Conservation (phyloP, 441 rosid species). For the Euphorbia schlechtendalii region DNA sequence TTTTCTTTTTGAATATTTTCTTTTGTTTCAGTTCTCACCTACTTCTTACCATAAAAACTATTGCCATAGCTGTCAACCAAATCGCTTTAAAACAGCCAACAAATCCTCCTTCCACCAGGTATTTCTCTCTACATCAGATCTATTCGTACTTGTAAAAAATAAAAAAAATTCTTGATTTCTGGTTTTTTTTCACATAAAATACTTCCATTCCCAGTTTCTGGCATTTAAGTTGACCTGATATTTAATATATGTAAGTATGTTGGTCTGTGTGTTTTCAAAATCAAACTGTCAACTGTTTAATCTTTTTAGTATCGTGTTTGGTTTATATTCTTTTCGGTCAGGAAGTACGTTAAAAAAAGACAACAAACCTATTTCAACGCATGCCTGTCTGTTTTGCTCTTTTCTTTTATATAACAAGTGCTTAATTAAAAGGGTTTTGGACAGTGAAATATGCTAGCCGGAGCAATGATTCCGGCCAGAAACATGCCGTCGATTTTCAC, state of each 20-base stretch:
- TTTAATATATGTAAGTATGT: too few relatives aligned
- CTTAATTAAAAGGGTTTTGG: constrained; percentile 14
- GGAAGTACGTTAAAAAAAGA: too few relatives aligned
- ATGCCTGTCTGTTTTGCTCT: constrained; percentile 22
- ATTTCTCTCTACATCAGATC: constrained; percentile 24
- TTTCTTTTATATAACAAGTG: background rate
- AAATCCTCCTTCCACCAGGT: constrained; percentile 15
- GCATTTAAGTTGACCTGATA: background rate
- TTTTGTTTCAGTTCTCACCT: constrained; percentile 14
- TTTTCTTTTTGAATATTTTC: background rate
- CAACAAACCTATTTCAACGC: constrained; percentile 17
- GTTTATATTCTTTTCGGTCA: constrained; percentile 17
- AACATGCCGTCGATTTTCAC: constrained; percentile 26
- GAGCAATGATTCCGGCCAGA: constrained; percentile 49
- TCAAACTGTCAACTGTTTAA: constrained; percentile 11
- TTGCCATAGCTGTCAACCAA: constrained; percentile 17
- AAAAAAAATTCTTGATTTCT: too few relatives aligned
- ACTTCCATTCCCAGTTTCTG: background rate
- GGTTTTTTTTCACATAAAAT: too few relatives aligned
- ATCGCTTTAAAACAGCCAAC: constrained; percentile 14
- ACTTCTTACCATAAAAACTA: constrained; percentile 24
- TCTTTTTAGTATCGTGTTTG: constrained; percentile 15
- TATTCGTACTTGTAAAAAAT: background rate
- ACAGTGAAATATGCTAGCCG: constrained; percentile 43
- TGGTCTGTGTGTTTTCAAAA: background rate